Evolutionary conservation across 192 early-diverging fungal species (phyloP).

Genomic region (Coemansia sp.): DNA sequence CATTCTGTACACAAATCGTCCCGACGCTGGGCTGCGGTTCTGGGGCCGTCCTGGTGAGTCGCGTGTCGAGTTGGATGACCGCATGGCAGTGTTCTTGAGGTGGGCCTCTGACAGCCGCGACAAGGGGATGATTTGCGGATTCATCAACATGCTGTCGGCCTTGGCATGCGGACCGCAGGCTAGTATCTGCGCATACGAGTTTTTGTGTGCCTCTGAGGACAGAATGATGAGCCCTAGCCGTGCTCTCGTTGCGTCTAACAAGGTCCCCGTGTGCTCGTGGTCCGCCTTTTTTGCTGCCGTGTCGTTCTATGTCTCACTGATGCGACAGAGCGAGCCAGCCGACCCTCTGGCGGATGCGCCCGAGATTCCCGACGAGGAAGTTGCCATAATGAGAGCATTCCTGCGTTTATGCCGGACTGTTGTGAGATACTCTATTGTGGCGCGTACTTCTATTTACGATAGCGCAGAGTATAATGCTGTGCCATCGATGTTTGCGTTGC

Average conservation of each 20-base stretch:
- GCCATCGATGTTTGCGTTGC: conserved; percentile 71
- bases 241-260: conserved; percentile 34
- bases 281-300: conserved; percentile 72
- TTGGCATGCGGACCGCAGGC: conserved; percentile 75
- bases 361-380: conserved; percentile 73
- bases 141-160: conserved; percentile 79
- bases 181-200: conserved; percentile 59
- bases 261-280: conserved; percentile 71
- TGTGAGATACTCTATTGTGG: conserved; percentile 71
- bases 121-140: conserved; percentile 63
- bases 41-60: conserved; percentile 53
- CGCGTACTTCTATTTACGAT: conserved; percentile 67
- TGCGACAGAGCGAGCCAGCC: conserved; percentile 45
- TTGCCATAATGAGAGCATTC: conserved; percentile 68
- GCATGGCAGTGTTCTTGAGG: conserved; percentile 61
- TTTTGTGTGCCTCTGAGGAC: conserved; percentile 45
- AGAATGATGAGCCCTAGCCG: conserved; percentile 37
- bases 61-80: conserved; percentile 47
- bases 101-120: conserved; percentile 64
- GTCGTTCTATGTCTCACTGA: conserved; percentile 59
- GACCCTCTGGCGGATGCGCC: conserved; percentile 24
- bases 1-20: conserved; percentile 69
- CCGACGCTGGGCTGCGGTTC: conserved; percentile 72
- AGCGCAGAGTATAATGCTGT: conserved; percentile 66
- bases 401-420: conserved; percentile 74